Evolutionary conservation across 2,329 filamentous ascomycete species (phyloP), one percentile per base, ranked within the genome.

Genomic region (Macrophomina tecta): DNA sequence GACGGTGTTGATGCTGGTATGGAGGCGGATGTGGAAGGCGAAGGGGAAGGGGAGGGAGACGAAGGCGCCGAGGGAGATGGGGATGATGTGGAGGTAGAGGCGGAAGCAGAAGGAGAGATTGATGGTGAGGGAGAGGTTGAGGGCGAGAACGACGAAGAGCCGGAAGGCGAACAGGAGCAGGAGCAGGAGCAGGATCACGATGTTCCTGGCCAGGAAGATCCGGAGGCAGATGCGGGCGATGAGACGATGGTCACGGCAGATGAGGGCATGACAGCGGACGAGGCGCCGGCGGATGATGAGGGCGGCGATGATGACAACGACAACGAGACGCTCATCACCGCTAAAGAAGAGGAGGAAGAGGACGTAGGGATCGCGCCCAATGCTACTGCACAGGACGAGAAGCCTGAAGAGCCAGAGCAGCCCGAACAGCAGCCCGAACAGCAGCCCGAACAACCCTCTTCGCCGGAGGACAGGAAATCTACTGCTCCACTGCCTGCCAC

Each of bases 21-120:
- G 53, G 53, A 58, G 28, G 56, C 72, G 77, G 52, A 79, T 82
- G 67, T 84, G 79, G 11, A 81, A 85, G 9, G 81, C 79, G 11
- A 81, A 85, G 9, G 81, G 82, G 68, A 84, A 82, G 82, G 81
- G 5, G 80, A 7, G 69, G 80, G 70, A 1, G 53, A 79, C 7
- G 18, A 40, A 5, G 34, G 12, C 18, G 56, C 72, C 77, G 52
- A 80, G 78, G 4, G 80, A 79, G 11, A 81, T 85, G 8, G 81
- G 82, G 67, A 84, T 82, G 82, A 81, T 6, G 80, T 80, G 79
- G 9, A 81, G 85, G 8, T 80, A 79, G 9, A 81, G 85, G 23
- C 2, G 82, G 82, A 81, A 7, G 80, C 80, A 79, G 9, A 81
- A 85, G 8, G 80, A 79, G 9, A 81, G 85, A 8, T 81, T 83